Conservation (phyloP, 2,329 filamentous ascomycete species). For the Alternaria metachromatica region DNA sequence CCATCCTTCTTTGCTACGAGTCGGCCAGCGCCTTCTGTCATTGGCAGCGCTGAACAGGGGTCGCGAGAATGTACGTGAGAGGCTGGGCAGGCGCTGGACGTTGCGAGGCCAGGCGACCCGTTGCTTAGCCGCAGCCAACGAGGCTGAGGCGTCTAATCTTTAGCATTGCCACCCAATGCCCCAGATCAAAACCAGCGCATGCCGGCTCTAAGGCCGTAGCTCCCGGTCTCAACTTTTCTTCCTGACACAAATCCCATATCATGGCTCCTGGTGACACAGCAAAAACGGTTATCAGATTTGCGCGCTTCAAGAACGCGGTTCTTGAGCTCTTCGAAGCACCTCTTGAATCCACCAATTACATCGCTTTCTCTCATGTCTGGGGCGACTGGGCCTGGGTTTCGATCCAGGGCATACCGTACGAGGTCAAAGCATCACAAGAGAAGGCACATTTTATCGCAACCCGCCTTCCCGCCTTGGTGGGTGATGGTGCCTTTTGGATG, state of each 20-base stretch:
- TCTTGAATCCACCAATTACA: neutral
- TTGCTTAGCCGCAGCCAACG: neutral
- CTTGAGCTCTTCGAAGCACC: neutral
- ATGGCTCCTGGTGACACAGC: too few species aligned
- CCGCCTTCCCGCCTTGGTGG: neutral
- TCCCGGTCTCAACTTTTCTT: neutral
- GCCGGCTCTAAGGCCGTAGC: neutral
- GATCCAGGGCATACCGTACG: neutral
- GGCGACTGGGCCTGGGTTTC: neutral
- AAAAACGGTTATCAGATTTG: neutral
- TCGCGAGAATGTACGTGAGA: fast-evolving
- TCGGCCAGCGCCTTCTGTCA: neutral
- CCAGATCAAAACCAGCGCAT: neutral
- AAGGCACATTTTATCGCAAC: neutral
- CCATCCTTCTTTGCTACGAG: neutral
- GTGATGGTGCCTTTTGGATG: neutral
- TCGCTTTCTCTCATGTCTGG: neutral
- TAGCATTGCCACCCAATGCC: neutral
- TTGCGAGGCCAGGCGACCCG: neutral
- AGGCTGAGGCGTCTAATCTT: neutral
- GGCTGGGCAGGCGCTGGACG: neutral
- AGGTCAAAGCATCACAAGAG: neutral
- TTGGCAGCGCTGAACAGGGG: neutral
- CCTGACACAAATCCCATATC: neutral
- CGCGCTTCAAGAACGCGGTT: neutral